Base-by-base conservation (phyloP, 768 basidiomycete species). In the Kwoniella europaea region DNA sequence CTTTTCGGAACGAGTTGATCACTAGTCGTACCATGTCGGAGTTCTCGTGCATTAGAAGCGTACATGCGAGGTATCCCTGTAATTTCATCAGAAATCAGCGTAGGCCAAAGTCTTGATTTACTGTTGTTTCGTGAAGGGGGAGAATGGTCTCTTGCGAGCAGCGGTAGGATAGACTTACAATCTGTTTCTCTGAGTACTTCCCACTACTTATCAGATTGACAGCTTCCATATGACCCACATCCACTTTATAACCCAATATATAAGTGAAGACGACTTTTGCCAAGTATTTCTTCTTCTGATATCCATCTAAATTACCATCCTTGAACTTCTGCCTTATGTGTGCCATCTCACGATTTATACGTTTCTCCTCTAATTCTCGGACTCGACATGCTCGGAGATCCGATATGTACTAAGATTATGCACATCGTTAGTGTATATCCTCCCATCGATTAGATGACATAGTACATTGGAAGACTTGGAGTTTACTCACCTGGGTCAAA, bases 281-380 rank as follows among this genome's bases (percentile, higher is more conserved):
- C 54, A 98, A 93, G 87, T 97, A 98, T 75, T 86, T 86, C 76
- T 86, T 86, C 81, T 84, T 85, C 74, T 86, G 85, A 57, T 86
- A 84, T 18, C 86, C 86, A 65, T 86, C 85, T 22, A 86, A 77
- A 69, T 84, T 85, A 15, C 85, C 86, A 70, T 86, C 86, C 88
- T 98, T 98, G 87, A 99, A 98, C 84, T 96, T 94, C 87, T 97
- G 96, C 71, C 97, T 88, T 73, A 99, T 99, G 79, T 99, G 98
- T 0, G 97, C 97, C 97, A 99, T 98, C 86, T 99, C 97, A 85
- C 98, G 95, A 86, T 99, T 99, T 77, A 99, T 97, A 66, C 97
- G 87, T 85, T 98, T 98, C 87, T 98, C 96, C 44, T 99, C 97
- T 63, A 98, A 86, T 84, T 99, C 97, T 65, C 96, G 89, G 22